A percentile compares a stretch with the other conserved stretches of the same genome.
Evolutionary conservation across 805 yeast species (phyloP).

Genomic region (Nakazawaea populi): DNA sequence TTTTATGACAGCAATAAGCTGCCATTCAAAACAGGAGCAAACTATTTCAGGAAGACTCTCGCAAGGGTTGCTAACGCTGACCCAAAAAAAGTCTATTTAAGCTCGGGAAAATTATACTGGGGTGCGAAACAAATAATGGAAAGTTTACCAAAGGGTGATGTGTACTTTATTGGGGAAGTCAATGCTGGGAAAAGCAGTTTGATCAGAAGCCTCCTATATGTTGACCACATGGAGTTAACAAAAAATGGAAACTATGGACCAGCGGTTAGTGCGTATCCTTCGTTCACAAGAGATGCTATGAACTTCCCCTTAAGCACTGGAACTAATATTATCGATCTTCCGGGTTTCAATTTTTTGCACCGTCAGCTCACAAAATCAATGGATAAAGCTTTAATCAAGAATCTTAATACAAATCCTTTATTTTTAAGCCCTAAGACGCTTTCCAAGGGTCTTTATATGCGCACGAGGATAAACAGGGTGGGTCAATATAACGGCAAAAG

Average conservation of each 20-base stretch:
- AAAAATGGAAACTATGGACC: conserved; percentile 33
- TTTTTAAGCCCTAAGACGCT: conserved; percentile 6
- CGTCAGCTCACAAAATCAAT: conserved; percentile 26
- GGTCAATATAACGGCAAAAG: conserved; percentile 17
- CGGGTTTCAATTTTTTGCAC: conserved; percentile 32
- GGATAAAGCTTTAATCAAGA: conserved; percentile 11
- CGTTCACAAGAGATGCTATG: conserved; percentile 56
- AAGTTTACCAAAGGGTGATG: conserved; percentile 28
- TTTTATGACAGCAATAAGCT: conserved; percentile 20
- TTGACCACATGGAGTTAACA: conserved; percentile 11
- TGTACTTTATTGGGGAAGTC: conserved; percentile 58
- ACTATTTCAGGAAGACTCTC: conserved; percentile 27
- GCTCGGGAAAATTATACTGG: conserved; percentile 53
- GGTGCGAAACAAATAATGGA: conserved; percentile 32
- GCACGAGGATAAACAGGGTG: conserved; percentile 6
- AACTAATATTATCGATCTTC: conserved; percentile 34
- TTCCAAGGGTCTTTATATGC: conserved; percentile 13
- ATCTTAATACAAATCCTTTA: conserved; percentile 6
- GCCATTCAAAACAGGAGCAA: conserved; percentile 18
- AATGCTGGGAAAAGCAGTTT: conserved; percentile 69
- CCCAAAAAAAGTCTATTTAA: conserved; percentile 34
- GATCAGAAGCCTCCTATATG: conserved; percentile 37
- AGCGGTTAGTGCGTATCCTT: conserved; percentile 52
- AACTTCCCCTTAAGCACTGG: conserved; percentile 27
- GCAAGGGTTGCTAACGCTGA: conserved; percentile 21